Conservation (phyloP, 768 basidiomycete genomes). For the Lentinula sp. region DNA sequence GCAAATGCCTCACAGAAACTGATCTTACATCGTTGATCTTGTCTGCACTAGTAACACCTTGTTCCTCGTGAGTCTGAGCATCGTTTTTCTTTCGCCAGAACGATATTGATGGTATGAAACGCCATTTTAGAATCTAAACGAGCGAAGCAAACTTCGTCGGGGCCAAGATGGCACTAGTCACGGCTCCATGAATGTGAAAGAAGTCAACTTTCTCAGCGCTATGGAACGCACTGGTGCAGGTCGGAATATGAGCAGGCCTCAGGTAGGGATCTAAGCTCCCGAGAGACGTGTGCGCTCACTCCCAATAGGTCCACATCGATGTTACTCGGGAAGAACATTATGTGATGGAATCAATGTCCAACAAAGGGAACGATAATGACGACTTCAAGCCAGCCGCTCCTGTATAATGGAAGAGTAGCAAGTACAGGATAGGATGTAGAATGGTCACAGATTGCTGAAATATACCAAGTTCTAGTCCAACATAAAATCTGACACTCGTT, state of each 20-base stretch:
- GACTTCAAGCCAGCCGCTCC: background rate
- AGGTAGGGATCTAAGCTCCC: background rate
- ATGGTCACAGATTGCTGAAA: too few species aligned
- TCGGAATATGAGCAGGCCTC: background rate
- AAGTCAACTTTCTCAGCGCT: background rate
- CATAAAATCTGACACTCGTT: too few species aligned
- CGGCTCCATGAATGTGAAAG: background rate
- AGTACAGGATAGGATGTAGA: too few species aligned
- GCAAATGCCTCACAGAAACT: background rate
- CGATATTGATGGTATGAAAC: background rate
- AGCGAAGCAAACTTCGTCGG: background rate
- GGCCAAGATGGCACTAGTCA: background rate
- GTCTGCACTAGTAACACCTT: background rate
- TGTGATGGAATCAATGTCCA: background rate
- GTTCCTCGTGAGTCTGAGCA: background rate
- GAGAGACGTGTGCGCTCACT: background rate
- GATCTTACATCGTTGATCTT: background rate
- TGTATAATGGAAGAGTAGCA: background rate
- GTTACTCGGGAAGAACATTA: background rate
- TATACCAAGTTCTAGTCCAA: too few species aligned
- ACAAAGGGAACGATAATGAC: background rate
- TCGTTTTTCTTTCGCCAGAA: background rate
- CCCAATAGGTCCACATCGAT: background rate
- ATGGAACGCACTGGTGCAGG: background rate
- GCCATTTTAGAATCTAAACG: background rate